These are phyloP conservation scores for Catharanthus roseus DNA, from an alignment of 257 asterid genomes.

Conservation along the genomic window DNA sequence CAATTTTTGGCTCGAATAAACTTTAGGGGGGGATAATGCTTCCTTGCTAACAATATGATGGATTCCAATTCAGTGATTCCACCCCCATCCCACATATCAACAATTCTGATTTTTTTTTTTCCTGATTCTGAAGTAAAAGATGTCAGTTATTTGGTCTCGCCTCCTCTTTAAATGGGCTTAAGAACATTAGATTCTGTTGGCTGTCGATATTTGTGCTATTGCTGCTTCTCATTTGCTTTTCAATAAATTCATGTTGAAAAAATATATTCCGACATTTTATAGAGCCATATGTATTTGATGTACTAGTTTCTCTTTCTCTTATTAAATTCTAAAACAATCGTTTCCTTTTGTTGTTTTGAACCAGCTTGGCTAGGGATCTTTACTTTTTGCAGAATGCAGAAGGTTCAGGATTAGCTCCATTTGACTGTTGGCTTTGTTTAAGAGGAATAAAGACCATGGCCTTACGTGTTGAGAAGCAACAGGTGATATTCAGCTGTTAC, in stretches of 20 bases:
- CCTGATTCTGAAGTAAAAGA: neutral
- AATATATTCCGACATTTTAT: neutral
- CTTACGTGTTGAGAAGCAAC: conserved; percentile 83
- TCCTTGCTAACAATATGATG: neutral
- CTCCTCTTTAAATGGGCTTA: neutral
- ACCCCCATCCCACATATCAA: neutral
- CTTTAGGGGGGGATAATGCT: conserved; percentile 2
- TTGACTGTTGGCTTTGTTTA: conserved; percentile 96
- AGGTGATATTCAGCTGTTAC: conserved; percentile 32
- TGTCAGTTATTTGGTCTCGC: neutral
- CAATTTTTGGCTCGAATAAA: neutral
- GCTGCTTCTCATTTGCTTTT: neutral
- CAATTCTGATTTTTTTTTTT: neutral
- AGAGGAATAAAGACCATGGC: conserved; percentile 92
- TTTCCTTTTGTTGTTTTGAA: conserved; percentile 2
- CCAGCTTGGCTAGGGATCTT: conserved; percentile 68
- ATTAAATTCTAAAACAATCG: neutral
- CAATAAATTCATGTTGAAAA: neutral
- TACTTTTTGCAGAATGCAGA: conserved; percentile 90
- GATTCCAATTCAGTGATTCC: neutral
- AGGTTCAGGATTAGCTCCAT: conserved; percentile 92
- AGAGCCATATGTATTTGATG: neutral
- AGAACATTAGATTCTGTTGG: neutral
- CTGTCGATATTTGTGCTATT: neutral
- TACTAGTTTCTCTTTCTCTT: neutral